Evolutionary conservation across 208 protist species (phyloP), one percentile per base, ranked within the genome.

Genomic region (Porcisia deanei): DNA sequence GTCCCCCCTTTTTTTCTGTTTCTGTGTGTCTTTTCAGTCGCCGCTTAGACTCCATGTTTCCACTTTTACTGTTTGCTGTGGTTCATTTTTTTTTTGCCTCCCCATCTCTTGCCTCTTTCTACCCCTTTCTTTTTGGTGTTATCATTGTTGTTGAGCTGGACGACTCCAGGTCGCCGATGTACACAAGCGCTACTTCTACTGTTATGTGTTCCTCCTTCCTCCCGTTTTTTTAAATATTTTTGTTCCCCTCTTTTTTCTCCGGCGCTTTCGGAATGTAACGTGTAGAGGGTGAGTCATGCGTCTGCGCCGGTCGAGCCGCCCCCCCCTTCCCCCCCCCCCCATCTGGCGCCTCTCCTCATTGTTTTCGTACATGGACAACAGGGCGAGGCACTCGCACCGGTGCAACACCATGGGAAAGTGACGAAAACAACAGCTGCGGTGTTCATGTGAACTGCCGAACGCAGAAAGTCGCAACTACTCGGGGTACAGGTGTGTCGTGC

Each of bases 121-220:
- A 47, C 59, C 43, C 41, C 37, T 54, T 49, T 45, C 68, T 72
- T 39, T 71, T 65, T 61, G 34, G 3, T 70, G n/a, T n/a, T 53
- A 54, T 34, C 54, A 30, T 69, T n/a, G 18, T 58, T 69, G 20
- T 9, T 16, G 14, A n/a, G 2, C 14, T 39, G 66, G 47, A 2
- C 3, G 16, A 37, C 34, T 54, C 43, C 66, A 41, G 45, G 66
- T 4, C 66, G 25, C 12, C 49, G 18, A 71, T 71, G 66, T 71
- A 71, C 25, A 57, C 66, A 71, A 71, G 30, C 18, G 18, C 20
- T 39, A 22, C 53, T 69, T 37, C 1, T 61, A n/a, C 45, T 43
- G 12, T 18, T 22, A 34, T 57, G 8, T 49, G 45, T 57, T n/a
- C 75, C 47, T 67, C 1, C 30, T 30, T 30, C 30, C 30, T 30